A percentile compares a stretch with the other conserved stretches of the same genome.
Conservation (phyloP, 257 asterid species). For the Solanum dulcamara region DNA sequence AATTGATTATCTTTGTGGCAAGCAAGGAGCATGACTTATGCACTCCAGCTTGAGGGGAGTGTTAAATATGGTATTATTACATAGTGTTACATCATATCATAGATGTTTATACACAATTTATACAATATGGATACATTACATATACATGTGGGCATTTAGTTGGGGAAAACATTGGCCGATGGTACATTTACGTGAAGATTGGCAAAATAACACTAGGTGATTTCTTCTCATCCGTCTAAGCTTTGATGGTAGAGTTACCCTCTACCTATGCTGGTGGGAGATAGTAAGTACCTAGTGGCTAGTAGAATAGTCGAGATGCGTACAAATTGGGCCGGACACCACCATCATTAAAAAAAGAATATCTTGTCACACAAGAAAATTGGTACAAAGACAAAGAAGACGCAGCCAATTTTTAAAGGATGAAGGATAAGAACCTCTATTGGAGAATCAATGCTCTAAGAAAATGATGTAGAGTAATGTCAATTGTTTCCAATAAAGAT, state of each 20-base stretch:
- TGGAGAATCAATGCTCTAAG: background rate
- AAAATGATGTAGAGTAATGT: background rate
- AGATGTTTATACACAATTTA: background rate
- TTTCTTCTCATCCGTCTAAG: background rate
- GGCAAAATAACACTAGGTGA: background rate
- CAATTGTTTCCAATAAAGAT: background rate
- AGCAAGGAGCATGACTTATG: too few species aligned
- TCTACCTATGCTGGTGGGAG: background rate
- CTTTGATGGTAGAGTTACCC: background rate
- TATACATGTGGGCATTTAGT: background rate
- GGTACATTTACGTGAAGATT: background rate
- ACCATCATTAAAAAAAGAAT: background rate
- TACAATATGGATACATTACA: background rate
- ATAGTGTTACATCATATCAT: background rate
- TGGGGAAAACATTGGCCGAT: background rate
- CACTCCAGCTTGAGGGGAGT: too few species aligned
- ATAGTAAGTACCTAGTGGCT: background rate
- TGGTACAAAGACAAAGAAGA: background rate
- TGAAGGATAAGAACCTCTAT: background rate
- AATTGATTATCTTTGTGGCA: too few species aligned
- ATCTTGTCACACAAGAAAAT: background rate
- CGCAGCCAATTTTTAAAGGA: background rate
- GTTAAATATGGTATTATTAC: too few species aligned
- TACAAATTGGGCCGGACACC: background rate
- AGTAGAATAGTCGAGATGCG: background rate